A percentile compares a stretch with the other conserved stretches of the same genome.
Evolutionary conservation across 345 rosid species (phyloP).

Genomic region (Pistacia vera): DNA sequence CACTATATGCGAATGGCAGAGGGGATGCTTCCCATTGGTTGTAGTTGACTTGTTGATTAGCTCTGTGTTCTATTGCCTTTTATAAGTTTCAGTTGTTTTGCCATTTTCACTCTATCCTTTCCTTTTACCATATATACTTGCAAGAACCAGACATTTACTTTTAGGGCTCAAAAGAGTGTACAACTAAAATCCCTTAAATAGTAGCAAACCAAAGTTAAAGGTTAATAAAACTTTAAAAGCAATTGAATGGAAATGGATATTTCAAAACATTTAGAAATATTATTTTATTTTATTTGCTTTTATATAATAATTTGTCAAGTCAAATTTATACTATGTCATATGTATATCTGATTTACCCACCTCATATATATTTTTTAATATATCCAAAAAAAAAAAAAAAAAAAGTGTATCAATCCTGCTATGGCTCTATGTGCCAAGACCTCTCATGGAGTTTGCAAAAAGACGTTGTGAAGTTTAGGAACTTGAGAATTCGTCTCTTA

Average conservation of each 20-base stretch:
- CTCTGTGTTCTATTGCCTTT: neutral
- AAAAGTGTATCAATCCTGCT: neutral
- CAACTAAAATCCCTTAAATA: neutral
- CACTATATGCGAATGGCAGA: neutral
- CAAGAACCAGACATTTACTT: neutral
- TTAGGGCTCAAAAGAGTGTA: neutral
- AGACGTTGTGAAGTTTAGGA: neutral
- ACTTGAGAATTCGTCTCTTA: neutral
- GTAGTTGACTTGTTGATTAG: neutral
- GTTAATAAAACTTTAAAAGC: neutral
- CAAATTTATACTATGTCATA: too few relatives aligned
- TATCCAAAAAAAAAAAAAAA: too few relatives aligned
- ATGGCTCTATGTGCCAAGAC: neutral
- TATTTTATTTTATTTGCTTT: too few relatives aligned
- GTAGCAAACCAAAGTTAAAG: neutral
- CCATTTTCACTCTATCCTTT: neutral
- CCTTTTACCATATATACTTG: neutral
- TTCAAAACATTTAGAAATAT: too few relatives aligned
- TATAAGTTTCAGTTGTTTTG: neutral
- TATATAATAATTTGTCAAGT: neutral
- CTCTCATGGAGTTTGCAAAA: neutral
- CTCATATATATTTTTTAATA: too few relatives aligned
- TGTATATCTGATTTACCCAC: too few relatives aligned
- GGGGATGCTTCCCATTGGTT: neutral
- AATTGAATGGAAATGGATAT: neutral